These are phyloP conservation scores for Neohortaea acidophila DNA, from an alignment of 495 filamentous ascomycete species.

Conservation along the genomic window DNA sequence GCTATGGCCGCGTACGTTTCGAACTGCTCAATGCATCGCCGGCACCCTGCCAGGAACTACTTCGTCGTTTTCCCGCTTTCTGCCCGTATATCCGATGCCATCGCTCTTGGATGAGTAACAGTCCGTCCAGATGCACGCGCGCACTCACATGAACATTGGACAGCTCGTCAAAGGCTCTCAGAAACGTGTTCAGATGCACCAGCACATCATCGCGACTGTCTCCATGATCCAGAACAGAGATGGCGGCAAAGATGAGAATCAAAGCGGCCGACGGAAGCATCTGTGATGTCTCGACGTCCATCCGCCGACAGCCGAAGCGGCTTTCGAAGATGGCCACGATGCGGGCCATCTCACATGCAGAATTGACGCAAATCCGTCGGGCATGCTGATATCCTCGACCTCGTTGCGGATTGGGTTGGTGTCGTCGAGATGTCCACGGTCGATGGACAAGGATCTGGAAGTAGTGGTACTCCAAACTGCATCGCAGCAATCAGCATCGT, in stretches of 20 bases:
- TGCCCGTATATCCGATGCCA: too few relatives aligned
- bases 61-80: too few relatives aligned
- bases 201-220: background rate
- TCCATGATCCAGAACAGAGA: background rate
- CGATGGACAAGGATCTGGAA: slow-evolving; percentile 1
- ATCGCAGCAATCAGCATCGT: background rate
- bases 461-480: slow-evolving; percentile 1
- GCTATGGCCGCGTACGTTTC: too few relatives aligned
- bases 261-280: background rate
- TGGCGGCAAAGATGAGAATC: background rate
- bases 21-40: too few relatives aligned
- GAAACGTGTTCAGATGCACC: background rate
- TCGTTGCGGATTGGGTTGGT: background rate
- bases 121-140: background rate
- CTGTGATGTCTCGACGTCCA: slow-evolving; percentile 1
- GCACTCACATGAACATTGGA: background rate
- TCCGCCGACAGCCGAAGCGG: background rate
- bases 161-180: background rate
- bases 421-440: slow-evolving; percentile 1
- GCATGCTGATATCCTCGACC: slow-evolving; percentile 1
- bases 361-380: background rate
- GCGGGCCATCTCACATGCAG: background rate
- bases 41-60: too few relatives aligned
- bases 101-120: background rate
- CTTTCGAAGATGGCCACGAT: background rate